These are phyloP conservation scores for Lathyrus tuberosus DNA, from an alignment of 306 rosid species.

Conservation along the genomic window DNA sequence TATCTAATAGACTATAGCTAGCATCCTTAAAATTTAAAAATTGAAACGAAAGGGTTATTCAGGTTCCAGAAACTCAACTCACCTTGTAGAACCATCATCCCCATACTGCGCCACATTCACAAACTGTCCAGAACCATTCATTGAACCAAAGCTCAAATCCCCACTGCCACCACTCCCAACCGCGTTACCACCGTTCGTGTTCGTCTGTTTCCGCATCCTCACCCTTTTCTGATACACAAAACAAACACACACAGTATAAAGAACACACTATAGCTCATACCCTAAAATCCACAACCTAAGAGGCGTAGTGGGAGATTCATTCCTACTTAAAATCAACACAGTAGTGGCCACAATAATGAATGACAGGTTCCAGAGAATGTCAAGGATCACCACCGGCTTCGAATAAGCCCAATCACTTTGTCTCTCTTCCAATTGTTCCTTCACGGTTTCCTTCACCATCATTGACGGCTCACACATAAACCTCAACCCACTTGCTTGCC, in stretches of 20 bases:
- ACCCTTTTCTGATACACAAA: conserved; percentile 63
- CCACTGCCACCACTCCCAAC: conserved; percentile 39
- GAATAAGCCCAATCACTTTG: conserved; percentile 99
- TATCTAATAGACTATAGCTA: background rate
- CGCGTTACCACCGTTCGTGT: conserved; percentile 1
- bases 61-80: conserved; percentile 11
- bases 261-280: conserved; percentile 64
- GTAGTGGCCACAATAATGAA: conserved; percentile 67
- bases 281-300: conserved; percentile 81
- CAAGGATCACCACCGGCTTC: conserved; percentile 69
- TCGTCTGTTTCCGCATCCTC: conserved; percentile 37
- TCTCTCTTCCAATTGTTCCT: conserved; percentile 90
- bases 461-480: conserved; percentile 93
- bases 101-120: conserved; percentile 52
- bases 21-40: conserved; percentile 9
- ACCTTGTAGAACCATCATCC: conserved; percentile 66
- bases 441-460: conserved; percentile 86
- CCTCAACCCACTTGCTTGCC: conserved; percentile 82
- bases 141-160: conserved; percentile 50
- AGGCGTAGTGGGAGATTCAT: conserved; percentile 71
- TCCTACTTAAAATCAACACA: conserved; percentile 56
- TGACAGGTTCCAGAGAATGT: conserved; percentile 80
- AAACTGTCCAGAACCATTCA: conserved; percentile 55
- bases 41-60: background rate
- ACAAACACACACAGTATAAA: conserved; percentile 79